These are phyloP conservation scores for Alternaria triticina DNA, from an alignment of 2,329 filamentous ascomycete genomes.

Conservation along the genomic window DNA sequence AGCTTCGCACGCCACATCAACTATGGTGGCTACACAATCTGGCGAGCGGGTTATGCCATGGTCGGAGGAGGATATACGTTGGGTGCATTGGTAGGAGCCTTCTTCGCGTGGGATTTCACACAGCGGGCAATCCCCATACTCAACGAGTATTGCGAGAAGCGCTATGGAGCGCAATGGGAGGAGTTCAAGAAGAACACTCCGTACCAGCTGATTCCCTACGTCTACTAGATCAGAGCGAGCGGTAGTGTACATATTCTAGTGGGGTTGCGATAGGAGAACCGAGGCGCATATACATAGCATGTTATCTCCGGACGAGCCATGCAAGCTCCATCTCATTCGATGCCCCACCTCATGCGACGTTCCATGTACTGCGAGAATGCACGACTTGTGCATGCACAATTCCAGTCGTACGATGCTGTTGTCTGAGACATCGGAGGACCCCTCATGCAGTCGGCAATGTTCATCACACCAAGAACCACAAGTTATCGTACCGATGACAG, in stretches of 20 bases:
- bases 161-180: constrained; percentile 51
- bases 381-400: constrained; percentile 2
- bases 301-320: not conserved
- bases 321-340: not conserved
- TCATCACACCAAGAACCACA: constrained; percentile 8
- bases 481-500: constrained; percentile 1
- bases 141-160: constrained; percentile 56
- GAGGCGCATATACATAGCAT: not conserved
- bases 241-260: not conserved
- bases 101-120: constrained; percentile 56
- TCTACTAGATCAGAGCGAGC: constrained; percentile 29
- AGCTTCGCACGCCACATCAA: constrained; percentile 60
- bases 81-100: constrained; percentile 49
- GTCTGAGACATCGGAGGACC: not conserved
- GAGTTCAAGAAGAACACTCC: constrained; percentile 50
- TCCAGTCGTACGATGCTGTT: not conserved
- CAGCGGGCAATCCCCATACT: constrained; percentile 54
- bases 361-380: not conserved
- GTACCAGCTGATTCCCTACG: constrained; percentile 44
- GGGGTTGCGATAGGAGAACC: not conserved
- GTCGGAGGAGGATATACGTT: constrained; percentile 56
- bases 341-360: not conserved
- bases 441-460: constrained; percentile 2
- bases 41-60: constrained; percentile 58
- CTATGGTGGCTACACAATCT: constrained; percentile 61